Evolutionary conservation across 495 filamentous ascomycete genomes (phyloP), one percentile per base, ranked within the genome.

Genomic region (Xylaria curta): DNA sequence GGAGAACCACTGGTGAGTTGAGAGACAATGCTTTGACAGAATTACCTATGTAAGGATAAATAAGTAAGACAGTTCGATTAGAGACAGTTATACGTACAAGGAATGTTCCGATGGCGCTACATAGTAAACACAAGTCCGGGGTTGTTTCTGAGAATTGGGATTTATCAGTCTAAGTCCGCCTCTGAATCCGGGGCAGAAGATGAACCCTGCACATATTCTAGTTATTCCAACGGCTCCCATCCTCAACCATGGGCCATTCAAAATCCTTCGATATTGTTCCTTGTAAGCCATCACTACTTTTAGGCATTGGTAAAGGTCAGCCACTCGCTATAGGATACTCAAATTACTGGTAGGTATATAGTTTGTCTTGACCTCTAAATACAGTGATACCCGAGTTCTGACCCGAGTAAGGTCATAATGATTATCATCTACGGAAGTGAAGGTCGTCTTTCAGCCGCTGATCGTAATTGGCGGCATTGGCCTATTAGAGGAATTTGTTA

Each of bases 401-500:
- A 13, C 31, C n/a, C n/a, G n/a, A n/a, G n/a, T n/a, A n/a, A 56
- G 24, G 13, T 56, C 7, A 31, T 5, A 26, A 56, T 56, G 26
- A 31, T 15, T 6, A 31, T 56, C 53, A n/a, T 21, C 19, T 38
- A 38, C 6, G 53, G 26, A 56, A 56, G 31, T 21, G 33, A 60
- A 38, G 33, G 31, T 21, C 17, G 28, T n/a, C 56, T 3, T 63
- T 63, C 38, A 24, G 21, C n/a, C 13, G 60, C 13, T 49, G 38
- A 65, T 65, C 62, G 13, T 38, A 26, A 47, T 65, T 65, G 42
- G 62, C 42, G 42, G 62, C 10, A 33, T 65, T 46, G 62, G 38
- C 56, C 31, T 19, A 28, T 62, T 10, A 62, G 38, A 21, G 21
- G 33, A 40, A 61, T 19, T 4, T 4, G 40, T 54, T 51, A 36